Evolutionary conservation across 495 filamentous ascomycete species (phyloP).

Genomic region (Aspergillus carlsbadensis): DNA sequence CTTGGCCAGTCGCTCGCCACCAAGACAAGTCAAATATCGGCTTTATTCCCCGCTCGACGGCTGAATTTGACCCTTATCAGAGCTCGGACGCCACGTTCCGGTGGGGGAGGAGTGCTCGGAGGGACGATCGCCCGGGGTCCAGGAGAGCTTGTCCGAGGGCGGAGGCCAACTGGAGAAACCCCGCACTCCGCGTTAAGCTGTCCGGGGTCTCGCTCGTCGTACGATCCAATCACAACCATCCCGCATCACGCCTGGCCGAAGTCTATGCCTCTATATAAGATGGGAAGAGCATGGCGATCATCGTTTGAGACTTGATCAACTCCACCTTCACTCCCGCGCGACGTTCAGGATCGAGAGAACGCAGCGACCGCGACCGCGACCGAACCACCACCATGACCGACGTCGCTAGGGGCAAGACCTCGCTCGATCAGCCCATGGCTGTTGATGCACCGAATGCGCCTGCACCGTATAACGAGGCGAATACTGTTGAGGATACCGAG

Average conservation of each 20-base stretch:
- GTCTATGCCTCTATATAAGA: constrained; percentile 2
- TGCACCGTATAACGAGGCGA: neutral
- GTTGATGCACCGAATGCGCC: neutral
- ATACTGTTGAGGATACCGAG: neutral
- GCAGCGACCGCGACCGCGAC: neutral
- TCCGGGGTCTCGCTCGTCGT: neutral
- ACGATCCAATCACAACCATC: neutral
- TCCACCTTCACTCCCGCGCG: neutral
- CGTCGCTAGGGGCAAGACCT: neutral
- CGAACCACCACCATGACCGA: neutral
- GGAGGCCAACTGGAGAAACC: neutral
- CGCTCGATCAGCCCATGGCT: neutral
- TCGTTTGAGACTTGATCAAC: too few species aligned
- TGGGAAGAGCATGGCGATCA: neutral
- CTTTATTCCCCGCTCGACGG: neutral
- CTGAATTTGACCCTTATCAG: neutral
- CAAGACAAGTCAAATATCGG: too few species aligned
- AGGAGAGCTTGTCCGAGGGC: neutral
- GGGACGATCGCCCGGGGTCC: neutral
- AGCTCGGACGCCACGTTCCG: neutral
- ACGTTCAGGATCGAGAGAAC: neutral
- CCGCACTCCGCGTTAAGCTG: constrained; percentile 1
- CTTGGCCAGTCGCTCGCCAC: too few species aligned
- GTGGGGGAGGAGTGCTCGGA: neutral
- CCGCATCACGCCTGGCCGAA: neutral